Evolutionary conservation across 176 grass and related monocot species (phyloP).

Genomic region (Miscanthus lutarioriparius): DNA sequence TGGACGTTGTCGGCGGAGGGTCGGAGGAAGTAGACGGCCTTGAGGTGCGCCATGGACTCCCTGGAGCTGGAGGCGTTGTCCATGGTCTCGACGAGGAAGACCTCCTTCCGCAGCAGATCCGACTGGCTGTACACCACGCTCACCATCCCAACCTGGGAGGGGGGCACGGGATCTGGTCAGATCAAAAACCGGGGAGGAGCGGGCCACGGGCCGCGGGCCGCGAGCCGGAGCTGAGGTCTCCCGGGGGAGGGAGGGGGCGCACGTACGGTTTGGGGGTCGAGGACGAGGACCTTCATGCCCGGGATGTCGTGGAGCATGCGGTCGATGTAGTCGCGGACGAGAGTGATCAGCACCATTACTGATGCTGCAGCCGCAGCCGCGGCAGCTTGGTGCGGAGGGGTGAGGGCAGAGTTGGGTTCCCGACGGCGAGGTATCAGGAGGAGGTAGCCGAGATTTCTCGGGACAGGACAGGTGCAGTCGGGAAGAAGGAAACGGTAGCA

Average conservation of each 20-base stretch:
- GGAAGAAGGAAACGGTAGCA: not conserved
- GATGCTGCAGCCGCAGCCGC: not conserved
- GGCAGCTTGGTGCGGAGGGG: not conserved
- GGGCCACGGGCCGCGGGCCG: not conserved
- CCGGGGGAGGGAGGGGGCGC: not conserved
- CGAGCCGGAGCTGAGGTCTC: conserved; percentile 1
- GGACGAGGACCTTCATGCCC: conserved; percentile 95
- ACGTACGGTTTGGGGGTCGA: conserved; percentile 77
- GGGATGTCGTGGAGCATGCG: conserved; percentile 95
- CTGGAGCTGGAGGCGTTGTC: conserved; percentile 84
- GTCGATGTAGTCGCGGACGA: conserved; percentile 89
- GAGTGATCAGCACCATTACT: conserved; percentile 68
- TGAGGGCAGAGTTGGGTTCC: not conserved
- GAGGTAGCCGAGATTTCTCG: not conserved
- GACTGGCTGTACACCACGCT: conserved; percentile 98
- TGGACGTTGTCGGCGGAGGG: conserved; percentile 84
- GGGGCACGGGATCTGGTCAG: conserved; percentile 18
- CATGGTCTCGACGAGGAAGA: conserved; percentile 88
- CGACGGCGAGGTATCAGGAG: conserved; percentile 29
- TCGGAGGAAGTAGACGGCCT: conserved; percentile 89
- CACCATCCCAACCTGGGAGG: conserved; percentile 72
- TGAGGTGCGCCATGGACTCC: conserved; percentile 90
- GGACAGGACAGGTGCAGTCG: not conserved
- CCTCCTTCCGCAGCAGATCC: conserved; percentile 90
- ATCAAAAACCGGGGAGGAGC: not conserved